Conservation (phyloP, 352 stramenopile species). For the Phytophthora rubi region DNA sequence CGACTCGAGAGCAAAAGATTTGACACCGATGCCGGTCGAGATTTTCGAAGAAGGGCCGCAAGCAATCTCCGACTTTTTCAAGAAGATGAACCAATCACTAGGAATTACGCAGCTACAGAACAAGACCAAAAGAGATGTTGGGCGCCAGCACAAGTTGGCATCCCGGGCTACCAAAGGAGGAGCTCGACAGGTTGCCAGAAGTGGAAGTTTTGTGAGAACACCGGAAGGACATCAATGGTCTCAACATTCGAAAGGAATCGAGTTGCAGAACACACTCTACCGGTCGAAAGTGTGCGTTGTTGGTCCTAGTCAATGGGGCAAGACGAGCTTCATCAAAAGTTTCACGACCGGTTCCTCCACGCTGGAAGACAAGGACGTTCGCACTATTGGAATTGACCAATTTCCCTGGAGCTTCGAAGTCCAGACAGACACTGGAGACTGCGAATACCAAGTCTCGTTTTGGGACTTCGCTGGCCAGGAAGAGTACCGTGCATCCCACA, state of each 20-base stretch:
- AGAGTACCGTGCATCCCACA: neutral
- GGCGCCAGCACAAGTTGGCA: neutral
- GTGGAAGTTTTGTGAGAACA: neutral
- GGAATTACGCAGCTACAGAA: neutral
- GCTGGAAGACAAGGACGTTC: constrained; percentile 16
- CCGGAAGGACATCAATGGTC: neutral
- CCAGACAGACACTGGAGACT: neutral
- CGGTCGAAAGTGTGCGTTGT: constrained; percentile 36
- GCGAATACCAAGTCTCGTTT: constrained; percentile 1
- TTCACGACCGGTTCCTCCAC: constrained; percentile 12
- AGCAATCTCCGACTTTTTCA: neutral
- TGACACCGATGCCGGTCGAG: neutral
- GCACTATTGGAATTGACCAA: constrained; percentile 44
- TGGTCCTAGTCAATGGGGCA: constrained; percentile 37
- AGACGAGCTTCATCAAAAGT: constrained; percentile 43
- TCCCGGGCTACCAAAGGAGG: neutral
- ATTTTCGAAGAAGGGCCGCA: neutral
- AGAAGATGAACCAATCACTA: neutral
- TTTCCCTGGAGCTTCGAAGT: constrained; percentile 20
- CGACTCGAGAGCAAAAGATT: neutral
- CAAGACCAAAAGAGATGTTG: no score
- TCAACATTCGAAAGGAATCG: neutral
- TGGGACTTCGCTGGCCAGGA: neutral
- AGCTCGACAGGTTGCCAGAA: neutral
- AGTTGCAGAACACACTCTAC: neutral